Evolutionary conservation across 2,329 filamentous ascomycete species (phyloP), one percentile per base, ranked within the genome.

Genomic region (Hypoxylon rubiginosum): DNA sequence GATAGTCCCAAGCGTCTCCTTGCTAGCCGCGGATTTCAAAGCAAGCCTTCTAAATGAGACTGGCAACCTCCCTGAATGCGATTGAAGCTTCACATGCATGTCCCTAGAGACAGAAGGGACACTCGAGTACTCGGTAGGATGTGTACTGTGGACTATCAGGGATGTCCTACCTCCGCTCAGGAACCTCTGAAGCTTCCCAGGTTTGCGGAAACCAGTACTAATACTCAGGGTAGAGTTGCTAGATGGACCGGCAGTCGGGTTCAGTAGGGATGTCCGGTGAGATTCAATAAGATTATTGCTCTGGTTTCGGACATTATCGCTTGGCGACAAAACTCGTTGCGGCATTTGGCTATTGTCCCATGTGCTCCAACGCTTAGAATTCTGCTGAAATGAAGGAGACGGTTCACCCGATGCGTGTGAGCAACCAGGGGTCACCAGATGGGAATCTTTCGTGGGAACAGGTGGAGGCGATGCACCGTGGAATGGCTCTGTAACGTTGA

Each of bases 1-100:
- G 17, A 86, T 85, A 0, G 83, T 85, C 55, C 82, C 82, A 26
- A 85, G 72, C 0, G 82, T 84, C 26, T 85, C 83, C 67, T 81
- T 80, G 70, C 81, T 85, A n/a, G 78, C 70, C 32, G 82, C 79
- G 0, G 76, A 74, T 48, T 78, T 80, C 49, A 83, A 68, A 5
- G 75, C 72, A 10, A 81, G 68, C 43, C 77, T 78, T 66, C 79
- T 82, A 1, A 78, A 75, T 13, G 76, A 73, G 52, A 76, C 71
- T 0, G 79, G 77, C 19, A 78, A 77, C n/a, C 71, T 66, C 19
- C 74, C 75, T 11, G 73, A 69, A 32, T 78, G 80, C 45, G 79
- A 77, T 32, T 76, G 75, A 32, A 81, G 68, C 54, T 78, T 81
- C 30, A 74, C 69, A 65, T 80, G 77, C 5, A 78, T 73, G 30